phyloP scores from a whole-genome alignment of 768 basidiomycete genomes.

The Kwoniella shandongensis region DNA sequence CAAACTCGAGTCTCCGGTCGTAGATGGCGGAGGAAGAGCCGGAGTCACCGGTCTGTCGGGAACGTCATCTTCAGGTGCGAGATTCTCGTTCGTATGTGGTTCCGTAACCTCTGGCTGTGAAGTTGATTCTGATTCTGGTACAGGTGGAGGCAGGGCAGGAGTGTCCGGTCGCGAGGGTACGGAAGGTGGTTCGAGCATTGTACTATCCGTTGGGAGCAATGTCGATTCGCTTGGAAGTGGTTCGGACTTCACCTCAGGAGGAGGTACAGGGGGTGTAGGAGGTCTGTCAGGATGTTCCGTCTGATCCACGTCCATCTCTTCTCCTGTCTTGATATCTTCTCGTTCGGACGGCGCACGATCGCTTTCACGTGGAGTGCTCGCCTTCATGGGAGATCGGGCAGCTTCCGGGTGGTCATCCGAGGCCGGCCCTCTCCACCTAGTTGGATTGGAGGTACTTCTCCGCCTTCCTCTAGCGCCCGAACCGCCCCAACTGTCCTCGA shows the following conservation, averaged over 20 bases:
- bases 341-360: slow-evolving; percentile 3
- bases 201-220: not conserved
- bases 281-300: slow-evolving; percentile 9
- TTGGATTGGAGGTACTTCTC: slow-evolving; percentile 15
- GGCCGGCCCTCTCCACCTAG: slow-evolving; percentile 5
- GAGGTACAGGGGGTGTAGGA: slow-evolving; percentile 17
- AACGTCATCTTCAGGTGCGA: too few relatives aligned
- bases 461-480: not conserved
- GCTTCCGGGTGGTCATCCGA: slow-evolving; percentile 1
- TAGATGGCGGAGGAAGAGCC: slow-evolving; percentile 1
- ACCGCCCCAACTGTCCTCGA: slow-evolving; percentile 13
- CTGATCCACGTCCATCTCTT: not conserved
- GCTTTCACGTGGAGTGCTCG: slow-evolving; percentile 2
- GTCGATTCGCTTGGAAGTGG: not conserved
- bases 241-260: slow-evolving; percentile 1
- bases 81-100: not conserved
- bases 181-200: not conserved
- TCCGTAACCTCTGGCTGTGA: not conserved
- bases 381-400: slow-evolving; percentile 4
- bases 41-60: slow-evolving; percentile 13
- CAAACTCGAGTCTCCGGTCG: too few relatives aligned
- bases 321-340: not conserved
- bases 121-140: not conserved
- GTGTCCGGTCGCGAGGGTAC: slow-evolving; percentile 11
- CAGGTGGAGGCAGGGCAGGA: slow-evolving; percentile 4